phyloP scores from a whole-genome alignment of 163 green algal genomes.

The Scenedesmus sp. region DNA sequence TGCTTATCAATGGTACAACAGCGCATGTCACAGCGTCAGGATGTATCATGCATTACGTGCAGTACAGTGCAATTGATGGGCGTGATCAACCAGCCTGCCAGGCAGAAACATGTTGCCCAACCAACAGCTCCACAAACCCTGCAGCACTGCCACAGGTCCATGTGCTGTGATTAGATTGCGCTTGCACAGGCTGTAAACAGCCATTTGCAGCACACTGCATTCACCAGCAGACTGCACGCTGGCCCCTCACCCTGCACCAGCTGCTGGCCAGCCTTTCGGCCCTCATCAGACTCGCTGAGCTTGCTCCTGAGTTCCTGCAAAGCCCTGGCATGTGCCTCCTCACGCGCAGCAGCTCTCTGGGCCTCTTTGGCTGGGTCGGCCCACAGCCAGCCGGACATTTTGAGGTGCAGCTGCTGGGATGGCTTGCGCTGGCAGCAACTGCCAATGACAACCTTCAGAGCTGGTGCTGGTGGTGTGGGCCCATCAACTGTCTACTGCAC shows the following conservation, averaged over 20 bases:
- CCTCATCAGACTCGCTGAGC: not conserved
- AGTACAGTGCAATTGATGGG: too few relatives aligned
- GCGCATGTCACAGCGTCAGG: too few relatives aligned
- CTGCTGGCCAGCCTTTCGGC: conserved; percentile 25
- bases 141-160: too few relatives aligned
- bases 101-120: too few relatives aligned
- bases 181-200: not conserved
- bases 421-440: not conserved
- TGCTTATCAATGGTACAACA: too few relatives aligned
- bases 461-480: not conserved
- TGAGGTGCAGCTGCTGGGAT: not conserved
- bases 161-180: too few relatives aligned
- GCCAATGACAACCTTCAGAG: too few relatives aligned
- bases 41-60: too few relatives aligned
- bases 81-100: too few relatives aligned
- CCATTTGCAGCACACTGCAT: not conserved
- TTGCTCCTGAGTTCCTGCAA: not conserved
- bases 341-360: not conserved
- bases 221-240: not conserved
- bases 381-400: conserved; percentile 34
- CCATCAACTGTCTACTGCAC: not conserved
- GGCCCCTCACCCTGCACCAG: conserved; percentile 16
- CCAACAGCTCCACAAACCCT: too few relatives aligned
- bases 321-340: not conserved
- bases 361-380: not conserved